phyloP scores from a whole-genome alignment of 1,139 yeast genomes.

The Blastobotrys proliferans region DNA sequence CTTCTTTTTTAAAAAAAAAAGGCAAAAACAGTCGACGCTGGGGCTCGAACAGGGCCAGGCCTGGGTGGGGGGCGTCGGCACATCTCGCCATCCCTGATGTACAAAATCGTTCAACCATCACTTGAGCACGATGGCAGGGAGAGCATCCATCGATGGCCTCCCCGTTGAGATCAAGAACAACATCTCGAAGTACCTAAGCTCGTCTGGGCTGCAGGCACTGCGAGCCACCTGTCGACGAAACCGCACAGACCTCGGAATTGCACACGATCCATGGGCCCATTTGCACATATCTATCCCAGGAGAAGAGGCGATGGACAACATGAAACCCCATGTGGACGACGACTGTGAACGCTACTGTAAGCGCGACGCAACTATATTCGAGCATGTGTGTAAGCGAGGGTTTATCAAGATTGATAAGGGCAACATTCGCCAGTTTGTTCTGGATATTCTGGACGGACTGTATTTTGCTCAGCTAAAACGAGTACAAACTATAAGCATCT shows the following conservation, averaged over 20 bases:
- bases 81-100: too few species aligned
- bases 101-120: too few species aligned
- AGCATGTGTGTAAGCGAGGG: background rate
- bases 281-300: background rate
- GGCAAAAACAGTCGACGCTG: too few species aligned
- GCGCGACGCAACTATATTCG: background rate
- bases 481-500: background rate
- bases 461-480: background rate
- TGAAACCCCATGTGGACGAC: background rate
- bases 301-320: background rate
- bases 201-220: background rate
- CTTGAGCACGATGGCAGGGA: too few species aligned
- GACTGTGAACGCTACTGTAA: background rate
- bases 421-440: background rate
- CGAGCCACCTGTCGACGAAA: background rate
- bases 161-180: background rate
- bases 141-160: background rate
- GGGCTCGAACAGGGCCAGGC: too few species aligned
- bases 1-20: too few species aligned
- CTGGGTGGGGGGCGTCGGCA: too few species aligned
- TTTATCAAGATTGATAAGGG: background rate
- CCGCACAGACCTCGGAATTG: background rate
- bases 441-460: background rate
- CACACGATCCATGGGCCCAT: background rate
- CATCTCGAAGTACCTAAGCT: background rate